phyloP scores from a whole-genome alignment of 352 stramenopile species.

The Globisporangium iwayamae region DNA sequence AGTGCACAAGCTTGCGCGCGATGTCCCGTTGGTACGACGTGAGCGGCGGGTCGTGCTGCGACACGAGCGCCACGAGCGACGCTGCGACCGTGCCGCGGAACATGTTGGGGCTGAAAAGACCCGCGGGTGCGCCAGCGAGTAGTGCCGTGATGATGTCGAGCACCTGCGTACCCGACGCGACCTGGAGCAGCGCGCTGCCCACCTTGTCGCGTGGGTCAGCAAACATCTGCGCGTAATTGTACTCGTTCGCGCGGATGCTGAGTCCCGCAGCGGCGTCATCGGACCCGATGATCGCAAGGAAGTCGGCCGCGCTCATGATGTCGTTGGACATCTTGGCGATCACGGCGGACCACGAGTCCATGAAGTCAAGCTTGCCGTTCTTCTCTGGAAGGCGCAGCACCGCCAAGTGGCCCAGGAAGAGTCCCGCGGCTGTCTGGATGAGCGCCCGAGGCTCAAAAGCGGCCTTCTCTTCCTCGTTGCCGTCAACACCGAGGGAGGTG shows the following conservation, averaged over 20 bases:
- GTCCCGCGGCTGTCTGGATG: constrained; percentile 43
- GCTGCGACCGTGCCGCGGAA: constrained; percentile 51
- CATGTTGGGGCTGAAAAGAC: constrained; percentile 68
- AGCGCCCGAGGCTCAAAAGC: constrained; percentile 33
- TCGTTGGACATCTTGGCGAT: constrained; percentile 61
- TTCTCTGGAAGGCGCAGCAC: constrained; percentile 47
- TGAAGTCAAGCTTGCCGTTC: constrained; percentile 63
- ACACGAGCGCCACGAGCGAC: constrained; percentile 45
- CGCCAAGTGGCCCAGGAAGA: constrained; percentile 60
- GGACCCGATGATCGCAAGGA: constrained; percentile 50
- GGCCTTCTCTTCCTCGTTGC: constrained; percentile 27
- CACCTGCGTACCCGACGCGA: constrained; percentile 58
- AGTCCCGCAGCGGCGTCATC: constrained; percentile 37
- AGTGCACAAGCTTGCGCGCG: constrained; percentile 49
- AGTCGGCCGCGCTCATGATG: constrained; percentile 53
- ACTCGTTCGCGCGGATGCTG: constrained; percentile 42
- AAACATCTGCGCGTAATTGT: constrained; percentile 67
- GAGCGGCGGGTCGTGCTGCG: constrained; percentile 22
- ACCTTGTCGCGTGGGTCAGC: constrained; percentile 45
- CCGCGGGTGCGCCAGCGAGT: constrained; percentile 42
- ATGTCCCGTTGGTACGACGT: constrained; percentile 53
- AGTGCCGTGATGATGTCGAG: constrained; percentile 64
- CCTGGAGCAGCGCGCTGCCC: constrained; percentile 38
- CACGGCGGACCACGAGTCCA: constrained; percentile 65
- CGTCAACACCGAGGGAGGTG: constrained; percentile 24